A percentile compares a stretch with the other conserved stretches of the same genome.
These are phyloP conservation scores for Metschnikowia cubensis DNA, from an alignment of 805 yeast genomes.

Conservation along the genomic window DNA sequence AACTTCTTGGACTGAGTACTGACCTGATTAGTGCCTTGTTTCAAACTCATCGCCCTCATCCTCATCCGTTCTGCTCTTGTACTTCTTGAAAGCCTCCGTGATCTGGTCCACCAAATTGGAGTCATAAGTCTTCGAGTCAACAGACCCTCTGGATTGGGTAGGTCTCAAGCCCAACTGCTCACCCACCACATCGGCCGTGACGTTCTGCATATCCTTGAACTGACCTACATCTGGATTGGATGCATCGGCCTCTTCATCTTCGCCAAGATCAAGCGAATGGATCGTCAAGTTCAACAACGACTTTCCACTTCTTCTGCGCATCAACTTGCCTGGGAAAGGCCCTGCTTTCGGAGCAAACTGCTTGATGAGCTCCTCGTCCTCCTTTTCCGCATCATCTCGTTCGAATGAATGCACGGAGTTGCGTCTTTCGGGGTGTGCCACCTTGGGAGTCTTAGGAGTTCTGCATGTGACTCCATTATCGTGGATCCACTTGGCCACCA, in stretches of 20 bases:
- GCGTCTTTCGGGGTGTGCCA: constrained; percentile 20
- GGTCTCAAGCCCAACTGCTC: constrained; percentile 18
- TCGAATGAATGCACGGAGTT: constrained; percentile 26
- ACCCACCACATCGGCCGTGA: constrained; percentile 17
- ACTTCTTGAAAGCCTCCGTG: constrained; percentile 33
- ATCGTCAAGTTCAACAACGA: constrained; percentile 67
- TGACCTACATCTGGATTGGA: constrained; percentile 18
- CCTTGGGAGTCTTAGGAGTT: constrained; percentile 33
- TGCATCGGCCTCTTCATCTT: constrained; percentile 44
- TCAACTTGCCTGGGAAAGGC: constrained; percentile 51
- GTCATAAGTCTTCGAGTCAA: constrained; percentile 28
- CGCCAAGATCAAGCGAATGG: constrained; percentile 61
- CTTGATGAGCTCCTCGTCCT: constrained; percentile 31
- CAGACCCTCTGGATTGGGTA: constrained; percentile 23
- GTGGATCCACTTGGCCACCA: constrained; percentile 87
- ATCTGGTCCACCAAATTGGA: constrained; percentile 34
- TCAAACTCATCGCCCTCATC: constrained; percentile 48
- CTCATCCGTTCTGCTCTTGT: constrained; percentile 23
- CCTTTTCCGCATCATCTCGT: constrained; percentile 20
- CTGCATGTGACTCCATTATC: constrained; percentile 76
- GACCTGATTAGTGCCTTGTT: constrained; percentile 27
- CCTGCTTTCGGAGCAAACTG: constrained; percentile 43
- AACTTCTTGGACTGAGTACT: background rate
- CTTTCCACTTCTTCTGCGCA: constrained; percentile 70
- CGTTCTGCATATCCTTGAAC: constrained; percentile 17